Evolutionary conservation across 23 red algal genomes (phyloP).

Genomic region (Gracilaria caudata): DNA sequence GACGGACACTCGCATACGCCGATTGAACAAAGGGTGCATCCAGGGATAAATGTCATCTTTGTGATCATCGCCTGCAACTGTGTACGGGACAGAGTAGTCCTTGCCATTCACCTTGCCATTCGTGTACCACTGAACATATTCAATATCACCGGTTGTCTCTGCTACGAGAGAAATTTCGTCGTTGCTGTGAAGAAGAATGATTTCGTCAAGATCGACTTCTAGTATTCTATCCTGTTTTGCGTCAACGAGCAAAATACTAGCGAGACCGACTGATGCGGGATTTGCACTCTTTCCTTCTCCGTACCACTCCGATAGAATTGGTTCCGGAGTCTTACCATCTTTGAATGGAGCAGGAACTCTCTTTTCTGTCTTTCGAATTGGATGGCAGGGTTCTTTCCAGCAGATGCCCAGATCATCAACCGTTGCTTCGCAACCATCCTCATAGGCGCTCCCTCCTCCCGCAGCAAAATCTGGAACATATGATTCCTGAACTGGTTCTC

Average conservation of each 20-base stretch:
- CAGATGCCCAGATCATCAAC: slow-evolving; percentile 46
- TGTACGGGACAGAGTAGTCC: slow-evolving; percentile 18
- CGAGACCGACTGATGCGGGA: slow-evolving; percentile 13
- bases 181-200: slow-evolving; percentile 17
- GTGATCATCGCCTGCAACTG: slow-evolving; percentile 25
- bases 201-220: slow-evolving; percentile 26
- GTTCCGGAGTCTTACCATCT: slow-evolving; percentile 26
- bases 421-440: slow-evolving; percentile 50
- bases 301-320: slow-evolving; percentile 39
- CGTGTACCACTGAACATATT: slow-evolving; percentile 40
- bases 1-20: slow-evolving; percentile 35
- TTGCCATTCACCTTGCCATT: slow-evolving; percentile 54
- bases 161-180: slow-evolving; percentile 43
- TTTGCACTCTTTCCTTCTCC: not conserved
- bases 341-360: slow-evolving; percentile 36
- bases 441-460: slow-evolving; percentile 31
- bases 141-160: slow-evolving; percentile 36
- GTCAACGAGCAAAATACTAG: slow-evolving; percentile 25
- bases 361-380: slow-evolving; percentile 38
- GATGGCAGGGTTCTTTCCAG: slow-evolving; percentile 37
- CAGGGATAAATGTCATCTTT: slow-evolving; percentile 29
- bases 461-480: slow-evolving; percentile 16
- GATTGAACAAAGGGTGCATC: slow-evolving; percentile 52
- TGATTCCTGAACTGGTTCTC: slow-evolving; percentile 29
- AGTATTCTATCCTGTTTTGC: slow-evolving; percentile 20